Conservation (phyloP, 768 basidiomycete species). For the Leccinum arenicola region DNA sequence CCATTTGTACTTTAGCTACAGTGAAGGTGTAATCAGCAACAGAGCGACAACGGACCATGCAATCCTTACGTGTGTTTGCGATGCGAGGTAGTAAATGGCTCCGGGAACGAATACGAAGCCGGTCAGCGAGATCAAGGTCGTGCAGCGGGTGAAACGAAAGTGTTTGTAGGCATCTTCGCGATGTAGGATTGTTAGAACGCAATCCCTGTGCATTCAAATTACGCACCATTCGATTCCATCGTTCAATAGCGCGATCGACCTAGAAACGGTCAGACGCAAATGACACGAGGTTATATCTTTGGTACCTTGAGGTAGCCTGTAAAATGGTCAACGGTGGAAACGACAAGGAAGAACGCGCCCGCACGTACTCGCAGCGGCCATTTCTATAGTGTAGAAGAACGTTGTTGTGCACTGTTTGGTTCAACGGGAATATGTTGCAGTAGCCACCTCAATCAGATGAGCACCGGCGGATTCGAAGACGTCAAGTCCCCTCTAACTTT, state of each 20-base stretch:
- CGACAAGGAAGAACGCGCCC: not conserved
- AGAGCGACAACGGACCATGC: constrained; percentile 24
- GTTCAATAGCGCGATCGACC: constrained; percentile 58
- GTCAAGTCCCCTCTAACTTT: too few relatives aligned
- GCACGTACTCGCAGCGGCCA: constrained; percentile 66
- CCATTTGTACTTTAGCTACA: constrained; percentile 54
- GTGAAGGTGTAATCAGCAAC: constrained; percentile 4
- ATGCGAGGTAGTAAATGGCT: constrained; percentile 45
- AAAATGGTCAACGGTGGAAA: constrained; percentile 12
- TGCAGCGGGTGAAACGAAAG: constrained; percentile 75
- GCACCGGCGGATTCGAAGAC: too few relatives aligned
- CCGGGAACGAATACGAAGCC: constrained; percentile 68
- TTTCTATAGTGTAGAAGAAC: constrained; percentile 29
- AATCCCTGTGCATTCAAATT: constrained; percentile 2
- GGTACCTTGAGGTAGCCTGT: constrained; percentile 59
- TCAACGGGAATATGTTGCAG: constrained; percentile 2
- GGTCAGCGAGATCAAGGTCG: constrained; percentile 57
- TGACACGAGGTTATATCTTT: not conserved
- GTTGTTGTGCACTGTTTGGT: constrained; percentile 34
- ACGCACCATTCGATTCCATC: constrained; percentile 59
- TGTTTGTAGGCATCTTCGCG: constrained; percentile 82
- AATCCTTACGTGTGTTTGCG: constrained; percentile 34
- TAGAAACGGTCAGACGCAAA: constrained; percentile 7
- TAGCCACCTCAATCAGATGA: not conserved
- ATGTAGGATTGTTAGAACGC: constrained; percentile 35